These are phyloP conservation scores for Colletotrichum lindemuthianum DNA, from an alignment of 2,329 filamentous ascomycete genomes.

Conservation along the genomic window DNA sequence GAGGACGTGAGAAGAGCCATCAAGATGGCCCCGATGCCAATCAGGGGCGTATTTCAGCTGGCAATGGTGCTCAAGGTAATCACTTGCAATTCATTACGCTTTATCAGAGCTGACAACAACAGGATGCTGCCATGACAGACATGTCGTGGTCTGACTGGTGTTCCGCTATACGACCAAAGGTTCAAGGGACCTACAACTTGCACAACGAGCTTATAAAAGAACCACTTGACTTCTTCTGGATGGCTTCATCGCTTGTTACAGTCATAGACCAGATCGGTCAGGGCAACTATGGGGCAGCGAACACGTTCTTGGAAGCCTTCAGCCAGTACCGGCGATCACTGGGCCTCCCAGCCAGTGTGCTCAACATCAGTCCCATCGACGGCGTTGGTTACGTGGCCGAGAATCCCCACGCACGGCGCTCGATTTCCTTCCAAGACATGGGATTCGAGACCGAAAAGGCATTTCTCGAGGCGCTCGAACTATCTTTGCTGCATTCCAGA, in stretches of 20 bases:
- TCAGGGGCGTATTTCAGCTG: constrained; percentile 50
- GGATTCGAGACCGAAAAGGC: constrained; percentile 1
- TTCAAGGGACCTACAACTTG: constrained; percentile 47
- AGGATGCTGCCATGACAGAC: constrained; percentile 10
- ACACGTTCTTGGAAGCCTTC: constrained; percentile 46
- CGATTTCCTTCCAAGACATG: not conserved
- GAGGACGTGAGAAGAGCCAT: constrained; percentile 42
- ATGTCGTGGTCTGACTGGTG: constrained; percentile 40
- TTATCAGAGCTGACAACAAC: constrained; percentile 36
- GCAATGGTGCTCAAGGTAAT: constrained; percentile 46
- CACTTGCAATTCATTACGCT: constrained; percentile 41
- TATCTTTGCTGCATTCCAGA: not conserved
- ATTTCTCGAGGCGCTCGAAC: not conserved
- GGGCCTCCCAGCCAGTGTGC: constrained; percentile 35
- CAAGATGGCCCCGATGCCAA: constrained; percentile 41
- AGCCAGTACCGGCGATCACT: constrained; percentile 36
- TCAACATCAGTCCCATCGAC: no score
- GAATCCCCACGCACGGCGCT: not conserved
- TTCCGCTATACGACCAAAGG: constrained; percentile 42
- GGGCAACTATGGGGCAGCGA: constrained; percentile 49
- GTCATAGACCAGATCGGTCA: constrained; percentile 42
- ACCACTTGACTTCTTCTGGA: constrained; percentile 43
- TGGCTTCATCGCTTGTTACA: constrained; percentile 41
- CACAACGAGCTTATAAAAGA: constrained; percentile 40
- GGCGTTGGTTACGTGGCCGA: no score